Percentiles rank a stretch among this genome's conserved stretches.
Evolutionary conservation across 1,139 yeast species (phyloP).

Genomic region (Candida sojae): DNA sequence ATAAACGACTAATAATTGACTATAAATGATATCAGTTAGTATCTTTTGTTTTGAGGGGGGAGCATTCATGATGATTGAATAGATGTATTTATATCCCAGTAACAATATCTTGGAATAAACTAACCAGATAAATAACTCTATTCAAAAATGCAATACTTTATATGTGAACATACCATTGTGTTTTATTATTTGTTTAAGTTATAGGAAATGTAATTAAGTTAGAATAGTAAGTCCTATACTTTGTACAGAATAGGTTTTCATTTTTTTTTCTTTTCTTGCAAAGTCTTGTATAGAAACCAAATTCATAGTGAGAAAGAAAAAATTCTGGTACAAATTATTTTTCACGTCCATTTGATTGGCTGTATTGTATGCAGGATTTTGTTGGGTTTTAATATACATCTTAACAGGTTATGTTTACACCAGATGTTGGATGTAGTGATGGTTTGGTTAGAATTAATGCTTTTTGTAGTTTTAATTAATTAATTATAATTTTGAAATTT

Average conservation of each 20-base stretch:
- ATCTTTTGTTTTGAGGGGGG: neutral
- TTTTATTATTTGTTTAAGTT: neutral
- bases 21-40: constrained; percentile 17
- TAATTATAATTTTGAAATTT: too few relatives aligned
- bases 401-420: too few relatives aligned
- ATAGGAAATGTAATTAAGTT: neutral
- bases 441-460: too few relatives aligned
- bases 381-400: neutral
- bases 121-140: too few relatives aligned
- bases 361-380: constrained; percentile 6
- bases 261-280: constrained; percentile 3
- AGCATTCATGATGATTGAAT: too few relatives aligned
- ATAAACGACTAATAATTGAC: constrained; percentile 46
- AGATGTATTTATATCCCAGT: too few relatives aligned
- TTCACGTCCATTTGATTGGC: constrained; percentile 16
- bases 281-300: neutral
- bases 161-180: neutral
- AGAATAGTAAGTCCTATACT: neutral
- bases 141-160: too few relatives aligned
- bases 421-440: too few relatives aligned
- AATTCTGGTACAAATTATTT: constrained; percentile 7
- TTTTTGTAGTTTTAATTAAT: too few relatives aligned
- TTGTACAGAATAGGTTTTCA: neutral
- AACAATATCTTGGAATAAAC: too few relatives aligned
- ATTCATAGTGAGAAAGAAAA: neutral